These are phyloP conservation scores for Sclerotinia glacialis DNA, from an alignment of 2,329 filamentous ascomycete genomes.

Conservation along the genomic window DNA sequence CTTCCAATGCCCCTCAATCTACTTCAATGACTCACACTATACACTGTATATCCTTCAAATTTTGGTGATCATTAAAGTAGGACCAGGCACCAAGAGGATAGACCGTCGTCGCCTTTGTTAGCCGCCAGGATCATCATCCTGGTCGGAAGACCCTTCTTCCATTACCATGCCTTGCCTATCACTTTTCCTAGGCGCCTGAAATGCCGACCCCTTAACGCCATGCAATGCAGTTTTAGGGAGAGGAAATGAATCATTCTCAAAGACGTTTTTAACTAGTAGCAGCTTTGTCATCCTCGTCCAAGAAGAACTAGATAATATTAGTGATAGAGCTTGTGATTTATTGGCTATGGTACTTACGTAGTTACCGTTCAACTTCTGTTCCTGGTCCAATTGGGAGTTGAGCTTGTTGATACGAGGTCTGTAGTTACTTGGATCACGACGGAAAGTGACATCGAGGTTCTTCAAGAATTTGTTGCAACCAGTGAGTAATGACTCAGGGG, in stretches of 20 bases:
- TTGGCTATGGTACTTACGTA: conserved; percentile 59
- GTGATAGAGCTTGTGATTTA: conserved; percentile 15
- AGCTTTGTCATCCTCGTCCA: conserved; percentile 68
- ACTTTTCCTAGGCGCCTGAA: conserved; percentile 32
- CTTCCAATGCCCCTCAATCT: conserved; percentile 55
- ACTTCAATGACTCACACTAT: conserved; percentile 25
- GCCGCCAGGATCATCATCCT: conserved; percentile 64
- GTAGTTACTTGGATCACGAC: conserved; percentile 93
- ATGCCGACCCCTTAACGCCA: conserved; percentile 39
- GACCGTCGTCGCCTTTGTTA: conserved; percentile 57
- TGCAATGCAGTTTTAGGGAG: conserved; percentile 34
- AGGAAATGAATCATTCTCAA: conserved; percentile 46
- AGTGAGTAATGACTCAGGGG: conserved; percentile 85
- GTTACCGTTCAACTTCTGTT: conserved; percentile 91
- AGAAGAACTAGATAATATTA: conserved; percentile 70
- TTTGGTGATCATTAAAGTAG: conserved; percentile 31
- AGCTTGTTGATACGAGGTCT: conserved; percentile 98
- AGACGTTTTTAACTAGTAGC: conserved; percentile 57
- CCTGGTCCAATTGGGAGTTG: conserved; percentile 93
- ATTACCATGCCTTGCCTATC: conserved; percentile 41
- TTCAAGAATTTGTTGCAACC: conserved; percentile 94
- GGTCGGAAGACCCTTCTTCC: conserved; percentile 60
- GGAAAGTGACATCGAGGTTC: conserved; percentile 97
- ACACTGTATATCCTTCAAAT: conserved; percentile 4
- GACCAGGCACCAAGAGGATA: conserved; percentile 60